Percentiles rank a stretch among this genome's conserved stretches.
Evolutionary conservation across 2,329 filamentous ascomycete genomes (phyloP).

Genomic region (Phoma sp.): DNA sequence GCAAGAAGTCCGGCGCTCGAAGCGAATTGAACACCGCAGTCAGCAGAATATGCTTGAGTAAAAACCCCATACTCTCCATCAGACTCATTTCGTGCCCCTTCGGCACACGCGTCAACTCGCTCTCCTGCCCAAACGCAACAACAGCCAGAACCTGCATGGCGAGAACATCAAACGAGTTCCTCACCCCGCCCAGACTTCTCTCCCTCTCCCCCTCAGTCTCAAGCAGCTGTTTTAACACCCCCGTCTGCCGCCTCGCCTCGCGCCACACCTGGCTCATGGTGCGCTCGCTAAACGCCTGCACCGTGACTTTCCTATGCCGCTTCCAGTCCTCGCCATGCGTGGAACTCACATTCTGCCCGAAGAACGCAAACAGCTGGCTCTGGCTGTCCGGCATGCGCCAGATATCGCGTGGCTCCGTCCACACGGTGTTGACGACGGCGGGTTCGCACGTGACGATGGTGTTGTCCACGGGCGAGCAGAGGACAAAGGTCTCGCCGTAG

Average conservation of each 20-base stretch:
- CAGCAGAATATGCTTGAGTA: conserved; percentile 24
- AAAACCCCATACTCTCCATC: conserved; percentile 26
- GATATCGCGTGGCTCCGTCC: conserved; percentile 15
- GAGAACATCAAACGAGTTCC: conserved; percentile 23
- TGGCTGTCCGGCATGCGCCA: conserved; percentile 23
- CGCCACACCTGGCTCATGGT: conserved; percentile 23
- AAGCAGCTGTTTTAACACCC: conserved; percentile 3
- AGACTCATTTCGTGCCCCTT: conserved; percentile 23
- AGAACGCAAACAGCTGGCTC: conserved; percentile 24
- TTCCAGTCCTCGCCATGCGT: conserved; percentile 31
- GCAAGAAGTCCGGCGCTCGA: conserved; percentile 21
- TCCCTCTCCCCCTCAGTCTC: background rate
- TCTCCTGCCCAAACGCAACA: conserved; percentile 26
- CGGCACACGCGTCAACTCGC: conserved; percentile 6
- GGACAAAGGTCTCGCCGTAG: conserved; percentile 33
- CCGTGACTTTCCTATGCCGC: conserved; percentile 29
- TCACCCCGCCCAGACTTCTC: conserved; percentile 3
- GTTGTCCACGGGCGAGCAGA: conserved; percentile 33
- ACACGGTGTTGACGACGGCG: conserved; percentile 20
- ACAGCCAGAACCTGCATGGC: conserved; percentile 26
- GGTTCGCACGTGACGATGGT: conserved; percentile 28
- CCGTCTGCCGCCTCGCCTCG: conserved; percentile 13
- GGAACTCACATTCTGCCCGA: conserved; percentile 26
- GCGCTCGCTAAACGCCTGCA: conserved; percentile 26
- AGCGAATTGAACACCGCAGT: conserved; percentile 23